Base-by-base conservation (phyloP, 2,329 filamentous ascomycete genomes). In the Aspergillus glaucus region DNA sequence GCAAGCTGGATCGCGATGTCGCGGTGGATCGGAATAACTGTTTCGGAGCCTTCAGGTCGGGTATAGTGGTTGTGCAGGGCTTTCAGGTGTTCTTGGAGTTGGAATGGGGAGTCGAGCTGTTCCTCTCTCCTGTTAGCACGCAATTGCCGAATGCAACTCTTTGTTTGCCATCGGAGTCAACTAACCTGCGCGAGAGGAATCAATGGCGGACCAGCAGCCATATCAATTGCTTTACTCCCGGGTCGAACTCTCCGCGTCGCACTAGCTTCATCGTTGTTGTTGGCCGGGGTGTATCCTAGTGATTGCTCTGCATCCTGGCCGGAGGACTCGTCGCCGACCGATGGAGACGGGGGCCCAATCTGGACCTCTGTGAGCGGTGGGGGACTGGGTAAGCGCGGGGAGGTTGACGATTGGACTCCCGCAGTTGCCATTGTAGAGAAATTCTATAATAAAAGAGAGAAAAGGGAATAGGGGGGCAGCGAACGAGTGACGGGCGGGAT, bases 341-440 rank as follows among this genome's bases (percentile, higher is more conserved):
- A 79, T 1, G 89, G 88, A 44, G 89, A 93, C 61, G 84, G 84
- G 48, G 87, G 85, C 6, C 83, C 86, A 54, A 95, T 85, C 73
- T 97, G 92, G 58, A 95, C 93, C 72, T 98, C 93, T 53, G 92
- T 89, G 50, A 94, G 85, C 30, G 93, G 93, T 50, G 93, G 93
- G 52, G 93, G 93, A 70, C 90, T 96, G 51, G 93, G 93, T 45
- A 98, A 83, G 65, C 93, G 87, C 55, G 93, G 92, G 43, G 91
- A 96, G 70, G 82, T 92, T 54, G 88, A 85, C 49, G 73, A 70
- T 51, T 73, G 75, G 53, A 68, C 67, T 54, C 64, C 67, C 51
- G 65, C 63, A 51, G 76, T 72, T 54, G 75, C 63, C 72, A 75
- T 75, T 51, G 50, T 49, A 46, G 39, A 43, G 12, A 32, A 6